A percentile compares a stretch with the other conserved stretches of the same genome.
phyloP scores from a whole-genome alignment of 1,284 basidiomycete species.

The Ustilago hordei region DNA sequence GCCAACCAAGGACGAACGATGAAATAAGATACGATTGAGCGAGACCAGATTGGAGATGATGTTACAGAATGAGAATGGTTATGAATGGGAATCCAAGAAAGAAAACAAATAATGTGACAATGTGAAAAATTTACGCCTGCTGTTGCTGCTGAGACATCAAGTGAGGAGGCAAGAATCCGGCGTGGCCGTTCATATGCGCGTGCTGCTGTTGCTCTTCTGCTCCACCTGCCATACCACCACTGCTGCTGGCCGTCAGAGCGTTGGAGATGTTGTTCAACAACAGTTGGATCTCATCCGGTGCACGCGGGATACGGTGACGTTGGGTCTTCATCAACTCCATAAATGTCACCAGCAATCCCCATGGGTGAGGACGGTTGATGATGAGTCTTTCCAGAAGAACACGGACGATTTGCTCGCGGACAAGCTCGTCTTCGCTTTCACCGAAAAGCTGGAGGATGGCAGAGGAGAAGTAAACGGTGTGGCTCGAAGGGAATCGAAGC shows the following conservation, averaged over 20 bases:
- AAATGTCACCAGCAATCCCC: slow-evolving; percentile 93
- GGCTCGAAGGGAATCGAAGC: slow-evolving; percentile 75
- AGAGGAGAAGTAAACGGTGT: slow-evolving; percentile 81
- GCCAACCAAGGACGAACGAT: background rate
- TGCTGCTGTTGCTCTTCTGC: slow-evolving; percentile 26
- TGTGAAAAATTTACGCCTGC: slow-evolving; percentile 14
- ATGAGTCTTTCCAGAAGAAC: slow-evolving; percentile 93
- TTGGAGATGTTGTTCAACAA: slow-evolving; percentile 65
- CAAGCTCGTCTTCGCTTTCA: slow-evolving; percentile 74
- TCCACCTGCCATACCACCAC: slow-evolving; percentile 5
- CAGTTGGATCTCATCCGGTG: slow-evolving; percentile 65
- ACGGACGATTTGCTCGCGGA: slow-evolving; percentile 89
- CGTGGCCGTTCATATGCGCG: slow-evolving; percentile 34
- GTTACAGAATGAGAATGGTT: slow-evolving; percentile 1
- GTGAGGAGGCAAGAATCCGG: slow-evolving; percentile 26
- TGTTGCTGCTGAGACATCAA: slow-evolving; percentile 31
- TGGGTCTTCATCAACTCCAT: slow-evolving; percentile 79
- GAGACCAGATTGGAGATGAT: background rate
- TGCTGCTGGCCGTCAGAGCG: slow-evolving; percentile 25
- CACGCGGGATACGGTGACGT: slow-evolving; percentile 53
- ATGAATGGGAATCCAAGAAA: background rate
- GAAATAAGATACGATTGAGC: background rate
- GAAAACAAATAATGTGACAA: background rate
- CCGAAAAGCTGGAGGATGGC: slow-evolving; percentile 88
- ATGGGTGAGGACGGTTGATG: slow-evolving; percentile 94